These are phyloP conservation scores for Ogataea corticis DNA, from an alignment of 805 yeast species.

Conservation along the genomic window DNA sequence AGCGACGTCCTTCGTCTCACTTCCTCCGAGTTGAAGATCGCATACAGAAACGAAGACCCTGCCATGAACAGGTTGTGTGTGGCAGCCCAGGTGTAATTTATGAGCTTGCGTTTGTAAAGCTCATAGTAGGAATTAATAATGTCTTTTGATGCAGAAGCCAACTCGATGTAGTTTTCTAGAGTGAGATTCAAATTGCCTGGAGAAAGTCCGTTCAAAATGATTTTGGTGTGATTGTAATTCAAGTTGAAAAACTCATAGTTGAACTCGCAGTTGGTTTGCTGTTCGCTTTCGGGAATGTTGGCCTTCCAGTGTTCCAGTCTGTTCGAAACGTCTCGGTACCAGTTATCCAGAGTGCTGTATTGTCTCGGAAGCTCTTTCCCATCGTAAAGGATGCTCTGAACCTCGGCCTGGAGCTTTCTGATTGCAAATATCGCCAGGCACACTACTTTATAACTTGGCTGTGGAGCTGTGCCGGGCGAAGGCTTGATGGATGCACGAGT, in stretches of 20 bases:
- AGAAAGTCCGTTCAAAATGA: slow-evolving; percentile 73
- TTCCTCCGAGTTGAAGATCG: slow-evolving; percentile 68
- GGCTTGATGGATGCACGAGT: slow-evolving; percentile 39
- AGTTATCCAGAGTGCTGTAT: slow-evolving; percentile 51
- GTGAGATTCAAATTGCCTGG: slow-evolving; percentile 64
- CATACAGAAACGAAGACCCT: slow-evolving; percentile 79
- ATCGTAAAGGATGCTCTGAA: slow-evolving; percentile 72
- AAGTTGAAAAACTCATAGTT: slow-evolving; percentile 67
- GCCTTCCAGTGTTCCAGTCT: slow-evolving; percentile 65
- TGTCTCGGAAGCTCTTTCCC: slow-evolving; percentile 68
- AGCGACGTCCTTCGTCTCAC: slow-evolving; percentile 47
- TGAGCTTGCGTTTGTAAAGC: slow-evolving; percentile 53
- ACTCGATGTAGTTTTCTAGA: slow-evolving; percentile 51
- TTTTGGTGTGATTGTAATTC: slow-evolving; percentile 74
- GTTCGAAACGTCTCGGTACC: slow-evolving; percentile 57
- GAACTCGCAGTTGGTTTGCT: slow-evolving; percentile 73
- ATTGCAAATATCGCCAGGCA: slow-evolving; percentile 67
- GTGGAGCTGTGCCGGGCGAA: background rate
- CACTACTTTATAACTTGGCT: slow-evolving; percentile 62
- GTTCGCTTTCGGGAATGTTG: slow-evolving; percentile 53
- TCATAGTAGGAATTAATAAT: slow-evolving; percentile 63
- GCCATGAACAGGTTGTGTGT: slow-evolving; percentile 89
- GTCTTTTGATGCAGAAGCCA: slow-evolving; percentile 65
- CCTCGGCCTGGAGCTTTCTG: slow-evolving; percentile 74
- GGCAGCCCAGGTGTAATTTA: slow-evolving; percentile 92